Conservation (phyloP, 192 early-diverging fungal genomes). For the Coemansia brasiliensis region DNA sequence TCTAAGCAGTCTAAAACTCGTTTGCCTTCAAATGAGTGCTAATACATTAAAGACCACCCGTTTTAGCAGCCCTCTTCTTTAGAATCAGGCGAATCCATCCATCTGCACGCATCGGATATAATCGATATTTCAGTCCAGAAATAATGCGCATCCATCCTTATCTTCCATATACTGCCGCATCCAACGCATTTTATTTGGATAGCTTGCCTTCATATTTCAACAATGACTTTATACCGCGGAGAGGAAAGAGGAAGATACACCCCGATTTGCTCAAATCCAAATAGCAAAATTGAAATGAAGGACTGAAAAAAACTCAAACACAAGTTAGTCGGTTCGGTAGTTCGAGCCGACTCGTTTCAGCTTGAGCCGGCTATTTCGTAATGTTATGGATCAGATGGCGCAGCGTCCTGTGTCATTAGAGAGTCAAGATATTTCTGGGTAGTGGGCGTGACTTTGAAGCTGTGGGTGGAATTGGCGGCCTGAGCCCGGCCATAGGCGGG, state of each 20-base stretch:
- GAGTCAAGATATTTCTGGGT: conserved; percentile 54
- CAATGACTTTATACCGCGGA: conserved; percentile 32
- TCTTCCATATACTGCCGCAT: conserved; percentile 9
- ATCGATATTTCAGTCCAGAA: not conserved
- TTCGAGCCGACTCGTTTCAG: conserved; percentile 2
- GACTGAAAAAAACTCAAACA: not conserved
- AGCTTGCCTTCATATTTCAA: conserved; percentile 47
- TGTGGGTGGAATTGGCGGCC: not conserved
- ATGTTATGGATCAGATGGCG: not conserved
- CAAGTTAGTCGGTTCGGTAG: not conserved
- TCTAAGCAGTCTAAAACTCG: not conserved
- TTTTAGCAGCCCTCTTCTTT: not conserved
- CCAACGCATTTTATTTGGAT: conserved; percentile 11
- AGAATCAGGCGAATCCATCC: conserved; percentile 25
- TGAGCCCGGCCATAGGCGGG: conserved; percentile 13
- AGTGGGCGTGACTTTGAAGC: conserved; percentile 41
- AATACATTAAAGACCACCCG: too few species aligned
- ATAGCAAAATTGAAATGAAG: not conserved
- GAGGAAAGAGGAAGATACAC: conserved; percentile 37
- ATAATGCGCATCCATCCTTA: conserved; percentile 14
- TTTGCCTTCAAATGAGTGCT: too few species aligned
- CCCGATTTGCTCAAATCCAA: conserved; percentile 5
- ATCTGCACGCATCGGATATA: not conserved
- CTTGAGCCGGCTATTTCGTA: too few species aligned
- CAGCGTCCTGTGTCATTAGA: conserved; percentile 12